phyloP scores from a whole-genome alignment of 352 stramenopile genomes.

The Proteromonas lacertae region DNA sequence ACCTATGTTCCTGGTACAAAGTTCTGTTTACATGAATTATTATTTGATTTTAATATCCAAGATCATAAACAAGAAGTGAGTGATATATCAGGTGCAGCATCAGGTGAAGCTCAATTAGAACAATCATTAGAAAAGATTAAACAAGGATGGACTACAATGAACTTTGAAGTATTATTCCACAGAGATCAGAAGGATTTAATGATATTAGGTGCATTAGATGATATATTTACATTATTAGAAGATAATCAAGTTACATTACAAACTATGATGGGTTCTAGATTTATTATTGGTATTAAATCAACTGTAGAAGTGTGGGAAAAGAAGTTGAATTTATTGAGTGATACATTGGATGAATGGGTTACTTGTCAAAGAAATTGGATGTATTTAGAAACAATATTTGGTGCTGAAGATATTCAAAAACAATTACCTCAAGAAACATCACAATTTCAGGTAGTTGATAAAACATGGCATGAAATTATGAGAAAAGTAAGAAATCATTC shows the following conservation, averaged over 20 bases:
- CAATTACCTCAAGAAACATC: conserved; percentile 52
- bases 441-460: conserved; percentile 19
- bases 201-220: conserved; percentile 46
- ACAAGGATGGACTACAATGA: conserved; percentile 27
- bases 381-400: conserved; percentile 70
- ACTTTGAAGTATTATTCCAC: conserved; percentile 36
- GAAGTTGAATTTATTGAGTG: conserved; percentile 29
- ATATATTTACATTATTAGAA: conserved; percentile 43
- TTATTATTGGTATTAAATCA: conserved; percentile 48
- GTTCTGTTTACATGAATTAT: conserved; percentile 21
- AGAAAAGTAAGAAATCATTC: conserved; percentile 27
- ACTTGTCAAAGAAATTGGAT: conserved; percentile 57
- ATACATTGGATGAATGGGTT: conserved; percentile 67
- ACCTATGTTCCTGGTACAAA: conserved; percentile 4
- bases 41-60: conserved; percentile 40
- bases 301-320: conserved; percentile 52
- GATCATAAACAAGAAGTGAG: conserved; percentile 42
- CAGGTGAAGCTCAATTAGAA: conserved; percentile 47
- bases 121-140: conserved; percentile 43
- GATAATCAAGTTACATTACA: conserved; percentile 57
- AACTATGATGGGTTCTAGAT: conserved; percentile 58
- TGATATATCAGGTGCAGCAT: conserved; percentile 37
- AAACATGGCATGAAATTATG: conserved; percentile 31
- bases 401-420: conserved; percentile 55
- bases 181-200: conserved; percentile 22